phyloP scores from a whole-genome alignment of 495 filamentous ascomycete species.

The Daldinia loculata region DNA sequence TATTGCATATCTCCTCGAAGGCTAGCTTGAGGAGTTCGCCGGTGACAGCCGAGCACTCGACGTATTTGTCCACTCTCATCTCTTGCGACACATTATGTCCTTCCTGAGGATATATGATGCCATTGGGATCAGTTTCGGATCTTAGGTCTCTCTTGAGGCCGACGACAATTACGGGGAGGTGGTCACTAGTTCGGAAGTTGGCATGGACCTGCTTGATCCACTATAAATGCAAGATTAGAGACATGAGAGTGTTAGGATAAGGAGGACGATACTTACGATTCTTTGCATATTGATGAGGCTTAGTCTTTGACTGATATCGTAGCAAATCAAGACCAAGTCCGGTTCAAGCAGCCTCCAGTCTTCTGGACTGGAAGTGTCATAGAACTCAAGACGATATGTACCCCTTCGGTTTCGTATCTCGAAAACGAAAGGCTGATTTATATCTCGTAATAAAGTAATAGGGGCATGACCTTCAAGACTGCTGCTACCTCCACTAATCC shows the following conservation, averaged over 20 bases:
- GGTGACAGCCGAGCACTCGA: constrained; percentile 89
- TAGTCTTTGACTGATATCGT: constrained; percentile 74
- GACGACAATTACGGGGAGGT: constrained; percentile 76
- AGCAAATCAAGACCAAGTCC: constrained; percentile 80
- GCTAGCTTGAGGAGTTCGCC: constrained; percentile 78
- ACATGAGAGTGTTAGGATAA: constrained; percentile 5
- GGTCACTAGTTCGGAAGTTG: constrained; percentile 66
- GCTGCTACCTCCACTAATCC: constrained; percentile 57
- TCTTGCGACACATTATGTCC: constrained; percentile 79
- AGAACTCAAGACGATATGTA: constrained; percentile 77
- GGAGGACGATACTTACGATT: constrained; percentile 56
- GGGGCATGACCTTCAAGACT: constrained; percentile 47
- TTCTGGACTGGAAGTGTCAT: constrained; percentile 78
- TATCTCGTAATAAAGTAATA: constrained; percentile 71
- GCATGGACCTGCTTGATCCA: constrained; percentile 75
- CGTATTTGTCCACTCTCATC: constrained; percentile 85
- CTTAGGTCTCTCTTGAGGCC: constrained; percentile 86
- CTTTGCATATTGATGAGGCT: constrained; percentile 69
- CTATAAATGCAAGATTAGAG: constrained; percentile 46
- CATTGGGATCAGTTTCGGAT: constrained; percentile 67
- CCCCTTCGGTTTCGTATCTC: constrained; percentile 68
- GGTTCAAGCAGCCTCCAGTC: constrained; percentile 79
- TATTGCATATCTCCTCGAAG: constrained; percentile 78
- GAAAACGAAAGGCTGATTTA: constrained; percentile 85
- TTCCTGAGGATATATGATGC: constrained; percentile 77